phyloP scores from a whole-genome alignment of 768 basidiomycete genomes.

The Pleurotus eryngii region DNA sequence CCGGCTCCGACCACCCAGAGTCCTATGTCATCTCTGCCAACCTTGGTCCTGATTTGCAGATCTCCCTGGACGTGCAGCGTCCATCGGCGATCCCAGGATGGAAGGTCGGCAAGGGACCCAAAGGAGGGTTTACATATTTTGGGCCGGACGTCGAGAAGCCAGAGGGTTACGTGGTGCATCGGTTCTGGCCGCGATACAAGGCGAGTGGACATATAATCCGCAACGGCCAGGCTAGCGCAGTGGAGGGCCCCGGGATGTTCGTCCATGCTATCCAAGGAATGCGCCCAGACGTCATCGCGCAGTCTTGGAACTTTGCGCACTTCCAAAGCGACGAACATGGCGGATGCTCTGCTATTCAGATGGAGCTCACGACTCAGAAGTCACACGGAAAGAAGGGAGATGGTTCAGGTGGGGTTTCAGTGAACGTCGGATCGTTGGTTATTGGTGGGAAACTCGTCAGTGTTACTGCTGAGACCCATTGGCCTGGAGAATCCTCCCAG shows the following conservation, averaged over 20 bases:
- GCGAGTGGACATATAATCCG: conserved; percentile 66
- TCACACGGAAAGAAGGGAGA: conserved; percentile 74
- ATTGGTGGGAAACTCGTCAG: conserved; percentile 71
- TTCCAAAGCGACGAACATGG: conserved; percentile 77
- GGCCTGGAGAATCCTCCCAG: conserved; percentile 57
- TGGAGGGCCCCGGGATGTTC: conserved; percentile 77
- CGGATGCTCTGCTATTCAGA: conserved; percentile 84
- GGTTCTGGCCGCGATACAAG: conserved; percentile 79
- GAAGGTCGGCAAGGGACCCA: conserved; percentile 85
- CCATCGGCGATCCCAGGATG: conserved; percentile 76
- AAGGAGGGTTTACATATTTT: conserved; percentile 89
- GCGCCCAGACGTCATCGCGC: conserved; percentile 90
- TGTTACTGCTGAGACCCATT: conserved; percentile 79
- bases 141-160: conserved; percentile 64
- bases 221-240: conserved; percentile 55
- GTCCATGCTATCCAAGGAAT: conserved; percentile 98
- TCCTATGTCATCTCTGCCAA: conserved; percentile 78
- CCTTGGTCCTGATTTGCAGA: conserved; percentile 73
- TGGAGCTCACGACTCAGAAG: conserved; percentile 91
- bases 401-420: conserved; percentile 78
- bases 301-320: conserved; percentile 92
- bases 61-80: conserved; percentile 71
- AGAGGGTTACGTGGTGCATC: conserved; percentile 85
- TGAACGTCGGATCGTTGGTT: conserved; percentile 85
- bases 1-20: conserved; percentile 64